Percentiles rank a stretch among this genome's conserved stretches.
These are phyloP conservation scores for Nelumbo lutea DNA, from an alignment of 164 flowering plant genomes.

Conservation along the genomic window DNA sequence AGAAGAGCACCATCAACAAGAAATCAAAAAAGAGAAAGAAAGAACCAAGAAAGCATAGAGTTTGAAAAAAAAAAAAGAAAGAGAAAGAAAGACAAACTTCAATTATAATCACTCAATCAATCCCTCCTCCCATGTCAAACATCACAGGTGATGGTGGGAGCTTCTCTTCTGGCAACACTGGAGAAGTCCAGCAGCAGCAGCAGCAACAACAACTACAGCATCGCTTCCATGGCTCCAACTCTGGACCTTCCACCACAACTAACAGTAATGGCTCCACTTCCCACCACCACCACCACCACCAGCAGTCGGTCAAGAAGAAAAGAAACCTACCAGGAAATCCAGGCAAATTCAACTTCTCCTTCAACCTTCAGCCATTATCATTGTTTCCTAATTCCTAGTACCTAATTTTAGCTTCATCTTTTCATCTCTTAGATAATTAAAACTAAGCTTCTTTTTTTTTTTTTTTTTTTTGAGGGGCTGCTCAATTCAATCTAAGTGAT, in stretches of 20 bases:
- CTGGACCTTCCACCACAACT: conserved; percentile 17
- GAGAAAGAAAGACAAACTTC: not conserved
- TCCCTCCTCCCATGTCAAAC: conserved; percentile 46
- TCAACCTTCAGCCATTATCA: not conserved
- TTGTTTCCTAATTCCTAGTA: not conserved
- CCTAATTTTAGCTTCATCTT: too few relatives aligned
- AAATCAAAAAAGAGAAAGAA: not conserved
- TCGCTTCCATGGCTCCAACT: conserved; percentile 29
- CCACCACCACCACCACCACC: conserved; percentile 14
- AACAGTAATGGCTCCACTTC: conserved; percentile 43
- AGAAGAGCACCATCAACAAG: conserved; percentile 4
- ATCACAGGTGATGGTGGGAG: conserved; percentile 67
- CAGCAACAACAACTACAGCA: conserved; percentile 23
- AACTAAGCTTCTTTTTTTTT: not conserved
- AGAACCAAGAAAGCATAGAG: not conserved
- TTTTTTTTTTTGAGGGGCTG: not conserved
- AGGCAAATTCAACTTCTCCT: conserved; percentile 41
- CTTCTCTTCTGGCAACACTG: conserved; percentile 57
- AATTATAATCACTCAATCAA: not conserved
- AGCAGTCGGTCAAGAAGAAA: conserved; percentile 52
- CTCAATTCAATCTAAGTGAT: not conserved
- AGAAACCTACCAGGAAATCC: conserved; percentile 86
- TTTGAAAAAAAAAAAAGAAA: conserved; percentile 5
- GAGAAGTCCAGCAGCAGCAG: conserved; percentile 32
- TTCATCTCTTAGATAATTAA: not conserved